A percentile compares a stretch with the other conserved stretches of the same genome.
Evolutionary conservation across 73 alveolate species (phyloP).

Genomic region (Paramecium caudatum): DNA sequence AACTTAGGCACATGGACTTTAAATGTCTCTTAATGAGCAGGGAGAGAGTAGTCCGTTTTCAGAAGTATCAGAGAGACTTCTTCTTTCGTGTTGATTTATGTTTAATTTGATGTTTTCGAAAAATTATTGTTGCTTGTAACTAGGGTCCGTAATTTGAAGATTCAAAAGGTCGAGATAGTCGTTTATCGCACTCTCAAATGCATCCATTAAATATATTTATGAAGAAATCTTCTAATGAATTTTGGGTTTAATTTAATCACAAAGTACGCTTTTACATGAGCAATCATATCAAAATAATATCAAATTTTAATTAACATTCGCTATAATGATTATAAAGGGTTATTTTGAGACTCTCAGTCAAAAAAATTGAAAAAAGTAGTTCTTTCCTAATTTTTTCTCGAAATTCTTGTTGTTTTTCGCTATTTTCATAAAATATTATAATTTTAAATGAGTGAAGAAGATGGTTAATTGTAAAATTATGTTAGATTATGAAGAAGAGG

Average conservation of each 20-base stretch:
- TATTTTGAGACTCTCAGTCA: too few species aligned
- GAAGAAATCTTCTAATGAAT: too few species aligned
- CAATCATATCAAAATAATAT: too few species aligned
- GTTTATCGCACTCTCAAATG: background rate
- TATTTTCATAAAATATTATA: background rate
- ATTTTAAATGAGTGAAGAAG: conserved; percentile 19
- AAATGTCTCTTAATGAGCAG: background rate
- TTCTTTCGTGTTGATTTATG: background rate
- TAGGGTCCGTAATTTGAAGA: conserved; percentile 12
- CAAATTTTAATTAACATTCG: too few species aligned
- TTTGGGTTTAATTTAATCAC: too few species aligned
- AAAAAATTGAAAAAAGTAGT: too few species aligned
- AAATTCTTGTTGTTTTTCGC: too few species aligned
- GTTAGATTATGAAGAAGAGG: conserved; percentile 52
- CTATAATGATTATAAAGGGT: too few species aligned
- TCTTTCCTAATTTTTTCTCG: too few species aligned
- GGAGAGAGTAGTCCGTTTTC: too few species aligned
- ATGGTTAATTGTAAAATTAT: background rate
- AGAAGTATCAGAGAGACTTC: background rate
- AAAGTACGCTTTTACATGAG: too few species aligned
- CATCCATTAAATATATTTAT: background rate
- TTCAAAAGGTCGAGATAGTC: background rate
- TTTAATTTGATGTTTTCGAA: conserved; percentile 1
- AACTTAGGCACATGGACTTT: too few species aligned
- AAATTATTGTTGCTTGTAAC: background rate